Evolutionary conservation across 202 grass and related monocot species (phyloP).

Genomic region (Zoysia matrella): DNA sequence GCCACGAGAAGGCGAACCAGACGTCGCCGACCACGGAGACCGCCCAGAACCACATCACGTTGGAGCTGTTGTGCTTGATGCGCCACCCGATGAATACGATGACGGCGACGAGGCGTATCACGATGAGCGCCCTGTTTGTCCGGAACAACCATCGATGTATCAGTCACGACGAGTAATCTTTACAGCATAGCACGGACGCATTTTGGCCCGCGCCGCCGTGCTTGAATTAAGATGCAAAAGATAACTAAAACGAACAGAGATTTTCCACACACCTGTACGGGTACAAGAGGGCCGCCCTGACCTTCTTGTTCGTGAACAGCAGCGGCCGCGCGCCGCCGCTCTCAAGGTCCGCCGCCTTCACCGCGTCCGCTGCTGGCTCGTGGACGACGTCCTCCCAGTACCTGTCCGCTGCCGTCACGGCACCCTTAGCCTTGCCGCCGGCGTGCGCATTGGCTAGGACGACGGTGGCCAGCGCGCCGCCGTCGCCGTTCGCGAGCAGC

Average conservation of each 20-base stretch:
- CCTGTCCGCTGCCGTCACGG: background rate
- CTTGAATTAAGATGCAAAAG: background rate
- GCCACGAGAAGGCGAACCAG: constrained; percentile 62
- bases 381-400: background rate
- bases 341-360: constrained; percentile 11
- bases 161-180: background rate
- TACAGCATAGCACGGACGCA: no score
- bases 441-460: background rate
- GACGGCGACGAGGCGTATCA: constrained; percentile 56
- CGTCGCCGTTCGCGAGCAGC: background rate
- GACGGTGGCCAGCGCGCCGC: background rate
- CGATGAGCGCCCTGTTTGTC: constrained; percentile 57
- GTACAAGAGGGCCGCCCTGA: background rate
- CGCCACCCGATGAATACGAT: constrained; percentile 65
- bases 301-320: constrained; percentile 20
- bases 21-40: no score
- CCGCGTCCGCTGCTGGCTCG: background rate
- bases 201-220: no score
- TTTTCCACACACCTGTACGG: constrained; percentile 44
- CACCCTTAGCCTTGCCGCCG: background rate
- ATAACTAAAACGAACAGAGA: background rate
- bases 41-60: no score
- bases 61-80: no score
- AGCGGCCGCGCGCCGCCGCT: constrained; percentile 26
- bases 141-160: background rate